A percentile compares a stretch with the other conserved stretches of the same genome.
phyloP scores from a whole-genome alignment of 2,329 filamentous ascomycete genomes.

The Botryotinia calthae region DNA sequence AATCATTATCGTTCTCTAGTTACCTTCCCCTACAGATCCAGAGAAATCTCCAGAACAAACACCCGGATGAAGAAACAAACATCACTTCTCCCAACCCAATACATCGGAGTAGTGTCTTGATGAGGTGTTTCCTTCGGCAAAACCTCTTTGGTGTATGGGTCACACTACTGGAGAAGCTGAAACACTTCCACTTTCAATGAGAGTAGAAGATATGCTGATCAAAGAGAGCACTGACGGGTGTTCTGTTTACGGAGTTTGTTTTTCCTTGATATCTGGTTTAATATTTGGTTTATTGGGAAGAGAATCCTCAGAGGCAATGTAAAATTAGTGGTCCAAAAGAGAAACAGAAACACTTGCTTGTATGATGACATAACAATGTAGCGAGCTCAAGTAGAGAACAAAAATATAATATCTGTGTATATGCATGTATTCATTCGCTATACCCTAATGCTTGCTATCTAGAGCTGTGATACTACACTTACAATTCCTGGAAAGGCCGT shows the following conservation, averaged over 20 bases:
- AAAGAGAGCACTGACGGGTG: constrained; percentile 39
- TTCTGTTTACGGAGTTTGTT: neutral
- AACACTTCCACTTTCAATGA: neutral
- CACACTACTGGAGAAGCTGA: constrained; percentile 26
- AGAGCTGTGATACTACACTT: neutral
- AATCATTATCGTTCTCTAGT: neutral
- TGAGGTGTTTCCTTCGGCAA: constrained; percentile 15
- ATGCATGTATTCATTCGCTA: constrained; percentile 6
- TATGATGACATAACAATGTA: neutral
- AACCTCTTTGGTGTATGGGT: constrained; percentile 28
- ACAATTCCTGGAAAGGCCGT: constrained; percentile 7
- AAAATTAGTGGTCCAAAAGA: neutral
- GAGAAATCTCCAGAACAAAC: neutral
- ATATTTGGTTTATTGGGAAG: neutral
- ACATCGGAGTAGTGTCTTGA: constrained; percentile 29
- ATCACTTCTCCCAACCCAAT: constrained; percentile 22
- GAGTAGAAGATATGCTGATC: constrained; percentile 31
- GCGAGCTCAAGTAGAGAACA: neutral
- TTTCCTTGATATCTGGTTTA: neutral
- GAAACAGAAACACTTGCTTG: neutral
- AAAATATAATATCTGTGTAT: neutral
- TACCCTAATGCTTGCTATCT: neutral
- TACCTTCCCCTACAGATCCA: neutral
- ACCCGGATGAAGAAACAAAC: constrained; percentile 36
- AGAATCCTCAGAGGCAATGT: neutral